These are phyloP conservation scores for Ligustrum vulgare DNA, from an alignment of 257 asterid genomes.

Conservation along the genomic window DNA sequence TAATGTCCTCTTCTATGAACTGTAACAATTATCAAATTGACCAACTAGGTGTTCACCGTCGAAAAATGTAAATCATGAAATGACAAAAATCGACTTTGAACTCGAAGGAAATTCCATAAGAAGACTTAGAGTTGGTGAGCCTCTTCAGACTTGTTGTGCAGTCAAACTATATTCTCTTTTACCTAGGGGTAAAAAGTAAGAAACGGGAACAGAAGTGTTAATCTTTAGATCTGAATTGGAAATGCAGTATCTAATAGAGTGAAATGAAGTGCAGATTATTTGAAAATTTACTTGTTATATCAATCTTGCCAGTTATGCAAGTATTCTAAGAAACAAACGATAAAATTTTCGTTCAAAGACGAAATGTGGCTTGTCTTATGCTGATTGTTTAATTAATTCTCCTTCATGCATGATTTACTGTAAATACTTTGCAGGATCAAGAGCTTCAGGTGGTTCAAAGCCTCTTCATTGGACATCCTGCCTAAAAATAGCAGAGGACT, in stretches of 20 bases:
- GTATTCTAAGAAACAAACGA: neutral
- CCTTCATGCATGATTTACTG: neutral
- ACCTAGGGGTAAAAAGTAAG: neutral
- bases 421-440: conserved; percentile 55
- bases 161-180: no score
- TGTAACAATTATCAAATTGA: neutral
- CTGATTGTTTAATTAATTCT: neutral
- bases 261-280: neutral
- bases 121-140: neutral
- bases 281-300: neutral
- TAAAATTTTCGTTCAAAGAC: neutral
- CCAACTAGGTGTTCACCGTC: neutral
- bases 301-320: neutral
- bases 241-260: neutral
- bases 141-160: neutral
- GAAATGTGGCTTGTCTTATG: neutral
- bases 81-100: neutral
- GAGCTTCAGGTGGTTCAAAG: conserved; percentile 88
- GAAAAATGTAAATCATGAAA: neutral
- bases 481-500: conserved; percentile 90
- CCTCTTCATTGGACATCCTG: conserved; percentile 99
- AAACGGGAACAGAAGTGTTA: no score
- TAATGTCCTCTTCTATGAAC: neutral
- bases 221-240: neutral
- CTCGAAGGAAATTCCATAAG: neutral